Evolutionary conservation across 768 basidiomycete species (phyloP).

Genomic region (Cystofilobasidium ferigula): DNA sequence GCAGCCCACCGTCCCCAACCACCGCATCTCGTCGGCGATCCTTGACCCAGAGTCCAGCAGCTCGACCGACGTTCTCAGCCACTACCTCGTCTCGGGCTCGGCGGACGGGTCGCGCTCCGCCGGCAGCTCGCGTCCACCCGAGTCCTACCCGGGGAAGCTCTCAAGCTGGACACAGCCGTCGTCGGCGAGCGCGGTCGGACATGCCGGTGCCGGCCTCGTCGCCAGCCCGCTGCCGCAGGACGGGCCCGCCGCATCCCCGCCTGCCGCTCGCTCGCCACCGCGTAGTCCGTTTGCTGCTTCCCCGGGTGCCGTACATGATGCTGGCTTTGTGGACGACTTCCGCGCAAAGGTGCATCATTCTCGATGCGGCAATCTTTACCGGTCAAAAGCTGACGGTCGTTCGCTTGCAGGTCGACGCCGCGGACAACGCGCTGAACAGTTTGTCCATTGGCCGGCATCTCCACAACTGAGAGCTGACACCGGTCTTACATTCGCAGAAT

Average conservation of each 20-base stretch:
- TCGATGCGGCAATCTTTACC: background rate
- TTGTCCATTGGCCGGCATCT: too few species aligned
- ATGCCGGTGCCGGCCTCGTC: too few species aligned
- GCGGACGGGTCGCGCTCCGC: background rate
- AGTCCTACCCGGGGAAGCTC: background rate
- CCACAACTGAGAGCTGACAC: too few species aligned
- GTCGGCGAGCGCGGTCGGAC: background rate
- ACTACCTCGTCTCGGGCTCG: background rate
- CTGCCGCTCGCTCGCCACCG: background rate
- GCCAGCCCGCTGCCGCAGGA: background rate
- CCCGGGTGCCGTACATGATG: background rate
- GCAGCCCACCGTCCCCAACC: background rate
- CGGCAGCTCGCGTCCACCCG: background rate
- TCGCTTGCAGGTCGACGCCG: constrained; percentile 12
- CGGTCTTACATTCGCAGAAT: background rate
- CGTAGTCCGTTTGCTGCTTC: background rate
- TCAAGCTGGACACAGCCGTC: too few species aligned
- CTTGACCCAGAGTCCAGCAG: background rate
- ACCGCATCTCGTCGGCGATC: background rate
- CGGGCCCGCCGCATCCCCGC: background rate
- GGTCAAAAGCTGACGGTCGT: too few species aligned
- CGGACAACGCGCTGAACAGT: constrained; percentile 17
- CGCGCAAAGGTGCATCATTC: background rate
- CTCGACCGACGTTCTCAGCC: background rate
- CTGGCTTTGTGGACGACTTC: background rate